Evolutionary conservation across 140 eudicot genomes (phyloP).

Genomic region (Anethum foeniculum): DNA sequence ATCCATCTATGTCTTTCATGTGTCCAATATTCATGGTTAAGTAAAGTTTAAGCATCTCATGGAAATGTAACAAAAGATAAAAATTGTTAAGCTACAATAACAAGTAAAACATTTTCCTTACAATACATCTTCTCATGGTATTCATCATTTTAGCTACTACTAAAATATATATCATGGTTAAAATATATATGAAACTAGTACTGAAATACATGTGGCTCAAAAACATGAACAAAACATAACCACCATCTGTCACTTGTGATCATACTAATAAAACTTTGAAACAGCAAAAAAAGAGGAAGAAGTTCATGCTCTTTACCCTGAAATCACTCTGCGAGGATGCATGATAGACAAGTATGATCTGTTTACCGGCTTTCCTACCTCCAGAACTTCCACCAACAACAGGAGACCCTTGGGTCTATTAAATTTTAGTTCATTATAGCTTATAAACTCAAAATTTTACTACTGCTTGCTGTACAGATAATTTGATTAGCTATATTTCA

Average conservation of each 20-base stretch:
- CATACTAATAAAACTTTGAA: background rate
- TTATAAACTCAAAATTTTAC: slow-evolving; percentile 18
- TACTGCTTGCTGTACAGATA: slow-evolving; percentile 6
- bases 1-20: no score
- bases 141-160: no score
- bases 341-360: slow-evolving; percentile 66
- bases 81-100: no score
- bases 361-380: slow-evolving; percentile 60
- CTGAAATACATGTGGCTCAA: background rate
- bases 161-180: no score
- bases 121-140: background rate
- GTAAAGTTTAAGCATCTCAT: no score
- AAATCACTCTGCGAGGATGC: slow-evolving; percentile 37
- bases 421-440: slow-evolving; percentile 16
- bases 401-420: slow-evolving; percentile 88
- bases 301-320: slow-evolving; percentile 21
- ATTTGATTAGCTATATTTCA: background rate
- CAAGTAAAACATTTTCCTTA: no score
- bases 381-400: slow-evolving; percentile 58
- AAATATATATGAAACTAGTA: background rate
- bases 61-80: no score
- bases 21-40: no score
- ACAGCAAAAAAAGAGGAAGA: background rate
- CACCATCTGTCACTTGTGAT: background rate
- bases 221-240: background rate